phyloP scores from a whole-genome alignment of 306 rosid genomes.

The Benincasa hispida region DNA sequence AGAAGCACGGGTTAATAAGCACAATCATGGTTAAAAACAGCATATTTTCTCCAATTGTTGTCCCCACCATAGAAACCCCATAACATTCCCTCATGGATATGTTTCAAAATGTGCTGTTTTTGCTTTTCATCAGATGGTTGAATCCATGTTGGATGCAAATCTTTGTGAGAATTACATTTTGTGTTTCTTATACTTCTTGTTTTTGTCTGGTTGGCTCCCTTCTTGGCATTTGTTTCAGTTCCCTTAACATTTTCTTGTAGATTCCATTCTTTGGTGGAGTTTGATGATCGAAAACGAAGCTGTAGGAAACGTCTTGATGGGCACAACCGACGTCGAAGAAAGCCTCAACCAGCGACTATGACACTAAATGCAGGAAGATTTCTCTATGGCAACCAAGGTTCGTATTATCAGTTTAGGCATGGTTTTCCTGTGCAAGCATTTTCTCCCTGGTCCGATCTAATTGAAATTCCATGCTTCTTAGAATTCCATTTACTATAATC shows the following conservation, averaged over 20 bases:
- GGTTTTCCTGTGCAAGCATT: not conserved
- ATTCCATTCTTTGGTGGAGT: conserved; percentile 78
- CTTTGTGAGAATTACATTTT: not conserved
- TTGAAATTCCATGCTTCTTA: not conserved
- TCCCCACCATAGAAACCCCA: not conserved
- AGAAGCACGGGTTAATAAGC: not conserved
- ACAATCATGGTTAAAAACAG: not conserved
- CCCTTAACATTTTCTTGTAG: conserved; percentile 16
- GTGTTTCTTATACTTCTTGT: not conserved
- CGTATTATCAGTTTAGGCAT: not conserved
- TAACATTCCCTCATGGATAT: not conserved
- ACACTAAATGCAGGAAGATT: conserved; percentile 42
- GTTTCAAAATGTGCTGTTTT: not conserved
- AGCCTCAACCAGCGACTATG: conserved; percentile 58
- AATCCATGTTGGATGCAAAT: not conserved
- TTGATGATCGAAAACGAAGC: conserved; percentile 81
- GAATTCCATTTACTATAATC: not conserved
- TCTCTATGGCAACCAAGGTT: conserved; percentile 48
- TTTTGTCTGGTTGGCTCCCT: conserved; percentile 2
- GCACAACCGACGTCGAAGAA: conserved; percentile 73
- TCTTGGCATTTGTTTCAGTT: not conserved
- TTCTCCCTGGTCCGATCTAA: not conserved
- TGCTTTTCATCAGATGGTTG: not conserved
- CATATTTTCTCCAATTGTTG: not conserved
- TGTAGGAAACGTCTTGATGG: conserved; percentile 84